Evolutionary conservation across 2,329 filamentous ascomycete genomes (phyloP).

Genomic region (Erysiphe pulchra): DNA sequence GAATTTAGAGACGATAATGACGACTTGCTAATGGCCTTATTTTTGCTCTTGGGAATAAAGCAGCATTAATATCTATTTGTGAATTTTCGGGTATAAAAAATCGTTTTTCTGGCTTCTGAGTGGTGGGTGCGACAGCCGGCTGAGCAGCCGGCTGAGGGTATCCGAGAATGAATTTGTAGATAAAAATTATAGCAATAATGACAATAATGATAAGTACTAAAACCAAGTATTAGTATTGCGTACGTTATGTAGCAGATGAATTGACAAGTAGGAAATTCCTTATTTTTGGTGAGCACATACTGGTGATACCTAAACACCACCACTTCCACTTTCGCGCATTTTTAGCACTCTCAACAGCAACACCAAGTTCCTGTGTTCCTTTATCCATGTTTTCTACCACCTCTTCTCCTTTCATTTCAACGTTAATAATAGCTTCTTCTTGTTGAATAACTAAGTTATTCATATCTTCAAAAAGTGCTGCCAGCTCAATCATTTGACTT

Average conservation of each 20-base stretch:
- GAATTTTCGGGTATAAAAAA: too few species aligned
- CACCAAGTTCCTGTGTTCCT: slow-evolving; percentile 59
- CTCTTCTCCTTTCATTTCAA: slow-evolving; percentile 70
- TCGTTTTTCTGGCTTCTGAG: too few species aligned
- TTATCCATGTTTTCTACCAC: slow-evolving; percentile 64
- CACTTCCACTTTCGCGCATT: slow-evolving; percentile 57
- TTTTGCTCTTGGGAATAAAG: too few species aligned
- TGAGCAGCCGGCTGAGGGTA: slow-evolving; percentile 1
- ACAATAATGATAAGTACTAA: slow-evolving; percentile 27
- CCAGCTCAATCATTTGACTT: slow-evolving; percentile 64
- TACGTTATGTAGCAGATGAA: neutral
- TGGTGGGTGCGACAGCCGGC: too few species aligned
- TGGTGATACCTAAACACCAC: slow-evolving; percentile 63
- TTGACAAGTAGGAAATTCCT: too few species aligned
- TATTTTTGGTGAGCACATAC: slow-evolving; percentile 13
- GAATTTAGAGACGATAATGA: too few species aligned
- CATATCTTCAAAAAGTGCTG: slow-evolving; percentile 73
- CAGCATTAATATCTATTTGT: too few species aligned
- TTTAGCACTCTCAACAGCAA: slow-evolving; percentile 60
- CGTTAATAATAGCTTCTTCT: slow-evolving; percentile 52
- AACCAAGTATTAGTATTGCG: slow-evolving; percentile 1
- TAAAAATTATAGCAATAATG: slow-evolving; percentile 20
- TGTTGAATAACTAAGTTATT: slow-evolving; percentile 69
- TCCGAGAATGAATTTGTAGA: slow-evolving; percentile 22
- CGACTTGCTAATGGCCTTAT: too few species aligned